These are phyloP conservation scores for Amniculicola lignicola DNA, from an alignment of 495 filamentous ascomycete species.

Conservation along the genomic window DNA sequence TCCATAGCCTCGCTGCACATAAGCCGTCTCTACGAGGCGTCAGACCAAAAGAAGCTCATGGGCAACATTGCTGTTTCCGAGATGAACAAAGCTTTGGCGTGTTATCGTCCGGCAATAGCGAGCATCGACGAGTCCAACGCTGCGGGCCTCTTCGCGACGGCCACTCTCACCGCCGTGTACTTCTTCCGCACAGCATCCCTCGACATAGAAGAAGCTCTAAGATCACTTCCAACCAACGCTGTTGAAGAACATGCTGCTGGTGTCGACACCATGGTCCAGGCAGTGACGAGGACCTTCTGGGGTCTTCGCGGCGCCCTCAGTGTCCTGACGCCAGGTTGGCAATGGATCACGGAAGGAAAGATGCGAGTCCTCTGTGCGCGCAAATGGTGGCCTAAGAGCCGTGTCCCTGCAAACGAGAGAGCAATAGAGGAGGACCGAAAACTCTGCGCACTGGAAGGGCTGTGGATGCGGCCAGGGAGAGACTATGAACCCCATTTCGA, in stretches of 20 bases:
- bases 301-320: constrained; percentile 17
- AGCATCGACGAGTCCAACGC: constrained; percentile 23
- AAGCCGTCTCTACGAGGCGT: constrained; percentile 6
- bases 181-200: constrained; percentile 25
- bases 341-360: constrained; percentile 12
- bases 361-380: constrained; percentile 4
- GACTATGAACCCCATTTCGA: constrained; percentile 6
- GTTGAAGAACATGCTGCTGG: background rate
- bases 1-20: constrained; percentile 30
- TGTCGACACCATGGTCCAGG: constrained; percentile 4
- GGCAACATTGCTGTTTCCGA: constrained; percentile 15
- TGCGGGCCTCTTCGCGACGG: constrained; percentile 24
- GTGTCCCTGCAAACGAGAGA: background rate
- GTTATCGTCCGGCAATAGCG: constrained; percentile 8
- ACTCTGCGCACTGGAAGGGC: constrained; percentile 12
- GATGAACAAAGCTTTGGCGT: constrained; percentile 25
- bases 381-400: constrained; percentile 24
- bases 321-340: constrained; percentile 22
- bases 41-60: constrained; percentile 4
- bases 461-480: constrained; percentile 19
- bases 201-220: constrained; percentile 23
- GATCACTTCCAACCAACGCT: constrained; percentile 4
- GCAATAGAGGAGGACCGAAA: constrained; percentile 21
- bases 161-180: constrained; percentile 26
- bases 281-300: background rate